Evolutionary conservation across 768 basidiomycete genomes (phyloP).

Genomic region (Asterophora parasitica): DNA sequence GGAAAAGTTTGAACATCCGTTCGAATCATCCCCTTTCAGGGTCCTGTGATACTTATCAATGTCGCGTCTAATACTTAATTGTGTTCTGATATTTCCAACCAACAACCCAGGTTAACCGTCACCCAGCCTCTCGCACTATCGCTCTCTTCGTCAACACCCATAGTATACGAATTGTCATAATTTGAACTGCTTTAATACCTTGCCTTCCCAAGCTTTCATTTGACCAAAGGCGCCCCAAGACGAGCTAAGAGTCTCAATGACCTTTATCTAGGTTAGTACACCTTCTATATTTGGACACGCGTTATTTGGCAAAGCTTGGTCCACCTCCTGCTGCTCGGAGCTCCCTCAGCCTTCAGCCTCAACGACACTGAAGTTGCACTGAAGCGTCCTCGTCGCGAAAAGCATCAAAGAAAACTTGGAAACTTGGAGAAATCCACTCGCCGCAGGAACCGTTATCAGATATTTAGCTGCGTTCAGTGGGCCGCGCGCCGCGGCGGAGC

Average conservation of each 20-base stretch:
- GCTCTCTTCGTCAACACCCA: neutral
- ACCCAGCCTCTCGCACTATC: neutral
- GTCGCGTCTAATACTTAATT: neutral
- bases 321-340: too few relatives aligned
- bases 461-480: too few relatives aligned
- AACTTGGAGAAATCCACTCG: too few relatives aligned
- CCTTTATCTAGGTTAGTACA: too few relatives aligned
- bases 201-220: neutral
- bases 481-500: too few relatives aligned
- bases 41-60: neutral
- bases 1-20: neutral
- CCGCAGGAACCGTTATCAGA: too few relatives aligned
- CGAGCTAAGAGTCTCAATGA: too few relatives aligned
- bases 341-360: too few relatives aligned
- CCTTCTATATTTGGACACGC: neutral
- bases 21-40: neutral
- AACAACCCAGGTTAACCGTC: neutral
- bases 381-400: too few relatives aligned
- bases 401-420: too few relatives aligned
- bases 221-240: neutral
- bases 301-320: neutral
- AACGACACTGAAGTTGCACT: too few relatives aligned
- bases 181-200: neutral
- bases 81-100: too few relatives aligned
- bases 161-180: neutral